phyloP scores from a whole-genome alignment of 2,329 filamentous ascomycete species.

The Sporothrix schenckii region DNA sequence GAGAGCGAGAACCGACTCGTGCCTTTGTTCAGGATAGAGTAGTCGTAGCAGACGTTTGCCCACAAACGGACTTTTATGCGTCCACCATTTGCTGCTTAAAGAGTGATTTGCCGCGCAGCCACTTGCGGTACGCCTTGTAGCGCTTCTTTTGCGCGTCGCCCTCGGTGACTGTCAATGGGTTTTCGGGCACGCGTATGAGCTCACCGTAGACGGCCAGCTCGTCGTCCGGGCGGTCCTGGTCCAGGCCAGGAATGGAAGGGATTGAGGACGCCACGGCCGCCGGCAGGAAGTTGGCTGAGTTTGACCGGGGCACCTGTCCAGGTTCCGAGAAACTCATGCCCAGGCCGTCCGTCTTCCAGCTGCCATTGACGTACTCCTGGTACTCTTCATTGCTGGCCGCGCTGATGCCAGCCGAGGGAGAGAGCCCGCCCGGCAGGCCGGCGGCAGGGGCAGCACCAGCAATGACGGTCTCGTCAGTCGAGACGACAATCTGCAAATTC shows the following conservation, averaged over 20 bases:
- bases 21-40: conserved; percentile 41
- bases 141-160: conserved; percentile 90
- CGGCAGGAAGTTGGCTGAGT: neutral
- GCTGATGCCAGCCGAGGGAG: conserved; percentile 40
- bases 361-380: conserved; percentile 75
- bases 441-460: conserved; percentile 38
- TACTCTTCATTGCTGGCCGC: conserved; percentile 66
- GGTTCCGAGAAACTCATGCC: conserved; percentile 45
- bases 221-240: conserved; percentile 50
- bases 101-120: conserved; percentile 90
- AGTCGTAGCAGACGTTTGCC: neutral
- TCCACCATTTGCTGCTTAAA: conserved; percentile 83
- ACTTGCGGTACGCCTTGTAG: conserved; percentile 95
- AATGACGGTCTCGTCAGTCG: conserved; percentile 58
- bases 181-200: conserved; percentile 74
- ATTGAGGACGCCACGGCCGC: conserved; percentile 38
- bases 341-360: conserved; percentile 62
- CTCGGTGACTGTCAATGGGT: conserved; percentile 83
- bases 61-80: conserved; percentile 38
- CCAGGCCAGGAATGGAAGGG: neutral
- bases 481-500: conserved; percentile 80
- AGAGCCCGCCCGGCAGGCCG: neutral
- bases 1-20: conserved; percentile 45
- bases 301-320: neutral
- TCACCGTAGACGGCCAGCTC: conserved; percentile 75